These are phyloP conservation scores for Lasiodiplodia theobromae DNA, from an alignment of 2,329 filamentous ascomycete genomes.

Conservation along the genomic window DNA sequence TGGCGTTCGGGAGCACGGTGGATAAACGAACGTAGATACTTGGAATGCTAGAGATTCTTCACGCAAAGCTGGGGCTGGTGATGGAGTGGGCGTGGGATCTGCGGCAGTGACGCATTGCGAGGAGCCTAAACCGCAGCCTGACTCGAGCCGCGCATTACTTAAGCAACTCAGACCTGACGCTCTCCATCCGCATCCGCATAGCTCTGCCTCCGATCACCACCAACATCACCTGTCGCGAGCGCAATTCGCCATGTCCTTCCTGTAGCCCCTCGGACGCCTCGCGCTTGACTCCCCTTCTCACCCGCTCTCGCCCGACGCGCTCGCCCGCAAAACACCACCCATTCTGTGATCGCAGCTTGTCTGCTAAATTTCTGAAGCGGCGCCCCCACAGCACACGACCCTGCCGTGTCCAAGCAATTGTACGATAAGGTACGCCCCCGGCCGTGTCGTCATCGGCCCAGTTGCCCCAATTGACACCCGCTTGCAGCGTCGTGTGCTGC, in stretches of 20 bases:
- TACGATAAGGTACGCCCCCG: neutral
- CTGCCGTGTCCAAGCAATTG: constrained; percentile 16
- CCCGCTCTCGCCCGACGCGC: neutral
- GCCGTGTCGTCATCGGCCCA: neutral
- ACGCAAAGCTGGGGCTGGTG: neutral
- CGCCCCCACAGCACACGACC: constrained; percentile 24
- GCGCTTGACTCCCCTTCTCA: constrained; percentile 1
- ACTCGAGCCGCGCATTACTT: constrained; percentile 16
- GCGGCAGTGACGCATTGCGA: constrained; percentile 19
- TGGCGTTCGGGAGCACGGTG: neutral
- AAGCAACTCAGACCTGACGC: constrained; percentile 15
- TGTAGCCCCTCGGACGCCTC: constrained; percentile 4
- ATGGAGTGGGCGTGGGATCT: constrained; percentile 5
- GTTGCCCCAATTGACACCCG: constrained; percentile 17
- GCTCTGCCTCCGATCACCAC: constrained; percentile 23
- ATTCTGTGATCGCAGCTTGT: constrained; percentile 13
- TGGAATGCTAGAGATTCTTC: constrained; percentile 16
- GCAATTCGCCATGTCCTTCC: constrained; percentile 18
- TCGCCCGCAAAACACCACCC: neutral
- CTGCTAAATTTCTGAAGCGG: constrained; percentile 28
- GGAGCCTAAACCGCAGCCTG: constrained; percentile 8
- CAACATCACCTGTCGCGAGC: constrained; percentile 18
- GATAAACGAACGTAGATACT: neutral
- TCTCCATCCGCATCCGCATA: constrained; percentile 21
- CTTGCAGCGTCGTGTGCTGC: constrained; percentile 2